Evolutionary conservation across 768 basidiomycete species (phyloP).

Genomic region (Psilocybe azurescens): DNA sequence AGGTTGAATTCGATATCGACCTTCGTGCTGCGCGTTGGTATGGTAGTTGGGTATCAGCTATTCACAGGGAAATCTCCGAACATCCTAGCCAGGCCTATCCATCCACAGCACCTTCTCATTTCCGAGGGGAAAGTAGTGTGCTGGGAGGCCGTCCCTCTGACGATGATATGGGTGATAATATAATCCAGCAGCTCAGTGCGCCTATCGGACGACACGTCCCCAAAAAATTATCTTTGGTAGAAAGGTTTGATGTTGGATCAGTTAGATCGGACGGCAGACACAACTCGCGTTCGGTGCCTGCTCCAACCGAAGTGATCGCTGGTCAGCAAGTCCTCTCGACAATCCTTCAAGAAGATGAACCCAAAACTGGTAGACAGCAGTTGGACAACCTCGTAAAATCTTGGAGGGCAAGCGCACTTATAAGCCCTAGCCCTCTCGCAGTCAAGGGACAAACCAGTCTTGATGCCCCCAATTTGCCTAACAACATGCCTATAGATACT

Average conservation of each 20-base stretch:
- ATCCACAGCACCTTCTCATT: conserved; percentile 53
- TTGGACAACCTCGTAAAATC: conserved; percentile 63
- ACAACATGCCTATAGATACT: conserved; percentile 37
- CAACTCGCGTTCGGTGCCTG: conserved; percentile 25
- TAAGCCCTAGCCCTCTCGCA: conserved; percentile 52
- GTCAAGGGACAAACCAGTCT: conserved; percentile 54
- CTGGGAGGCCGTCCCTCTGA: conserved; percentile 46
- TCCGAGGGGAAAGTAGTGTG: conserved; percentile 58
- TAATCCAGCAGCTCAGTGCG: conserved; percentile 32
- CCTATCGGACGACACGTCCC: conserved; percentile 57
- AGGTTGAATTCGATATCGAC: conserved; percentile 90
- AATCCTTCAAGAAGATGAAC: conserved; percentile 66
- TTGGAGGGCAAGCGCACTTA: conserved; percentile 66
- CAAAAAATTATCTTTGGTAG: conserved; percentile 70
- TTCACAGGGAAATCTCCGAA: conserved; percentile 48
- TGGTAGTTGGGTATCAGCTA: conserved; percentile 66
- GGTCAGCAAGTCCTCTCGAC: conserved; percentile 53
- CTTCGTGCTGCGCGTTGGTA: conserved; percentile 79
- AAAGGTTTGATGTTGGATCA: conserved; percentile 57
- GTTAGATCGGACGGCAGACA: conserved; percentile 39
- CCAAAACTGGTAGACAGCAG: conserved; percentile 53
- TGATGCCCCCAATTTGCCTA: conserved; percentile 57
- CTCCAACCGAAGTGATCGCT: conserved; percentile 33
- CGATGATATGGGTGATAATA: conserved; percentile 36
- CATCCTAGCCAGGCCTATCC: conserved; percentile 35